A percentile compares a stretch with the other conserved stretches of the same genome.
Conservation (phyloP, 768 basidiomycete species). For the Mycena venus region DNA sequence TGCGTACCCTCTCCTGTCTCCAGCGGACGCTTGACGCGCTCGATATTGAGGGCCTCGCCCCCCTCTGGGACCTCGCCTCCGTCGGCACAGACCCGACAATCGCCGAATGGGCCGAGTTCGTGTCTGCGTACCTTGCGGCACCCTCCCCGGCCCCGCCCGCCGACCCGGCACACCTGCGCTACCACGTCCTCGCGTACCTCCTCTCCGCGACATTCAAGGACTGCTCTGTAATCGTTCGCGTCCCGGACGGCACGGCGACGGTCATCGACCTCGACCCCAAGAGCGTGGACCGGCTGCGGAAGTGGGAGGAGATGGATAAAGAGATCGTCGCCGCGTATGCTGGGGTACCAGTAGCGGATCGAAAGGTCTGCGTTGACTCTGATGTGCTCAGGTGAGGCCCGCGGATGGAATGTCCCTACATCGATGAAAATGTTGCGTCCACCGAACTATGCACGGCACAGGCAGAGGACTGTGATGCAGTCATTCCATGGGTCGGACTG, state of each 20-base stretch:
- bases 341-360: constrained; percentile 8
- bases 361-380: constrained; percentile 23
- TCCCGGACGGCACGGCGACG: constrained; percentile 55
- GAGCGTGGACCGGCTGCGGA: constrained; percentile 68
- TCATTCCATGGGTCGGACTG: too few relatives aligned
- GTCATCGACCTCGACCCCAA: constrained; percentile 94
- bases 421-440: too few relatives aligned
- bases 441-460: too few relatives aligned
- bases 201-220: constrained; percentile 97
- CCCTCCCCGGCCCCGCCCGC: constrained; percentile 5
- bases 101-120: constrained; percentile 75
- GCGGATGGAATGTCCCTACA: too few relatives aligned
- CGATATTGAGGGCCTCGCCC: constrained; percentile 86
- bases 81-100: constrained; percentile 65
- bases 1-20: constrained; percentile 67
- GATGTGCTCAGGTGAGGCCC: not conserved
- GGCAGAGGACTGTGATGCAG: too few relatives aligned
- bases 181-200: constrained; percentile 80
- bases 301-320: constrained; percentile 82
- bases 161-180: constrained; percentile 58
- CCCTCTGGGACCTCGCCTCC: constrained; percentile 54
- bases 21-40: constrained; percentile 85
- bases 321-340: constrained; percentile 69
- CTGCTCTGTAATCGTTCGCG: constrained; percentile 74
- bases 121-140: constrained; percentile 61